Conservation (phyloP, 352 stramenopile species). For the Pythium phragmiticola region DNA sequence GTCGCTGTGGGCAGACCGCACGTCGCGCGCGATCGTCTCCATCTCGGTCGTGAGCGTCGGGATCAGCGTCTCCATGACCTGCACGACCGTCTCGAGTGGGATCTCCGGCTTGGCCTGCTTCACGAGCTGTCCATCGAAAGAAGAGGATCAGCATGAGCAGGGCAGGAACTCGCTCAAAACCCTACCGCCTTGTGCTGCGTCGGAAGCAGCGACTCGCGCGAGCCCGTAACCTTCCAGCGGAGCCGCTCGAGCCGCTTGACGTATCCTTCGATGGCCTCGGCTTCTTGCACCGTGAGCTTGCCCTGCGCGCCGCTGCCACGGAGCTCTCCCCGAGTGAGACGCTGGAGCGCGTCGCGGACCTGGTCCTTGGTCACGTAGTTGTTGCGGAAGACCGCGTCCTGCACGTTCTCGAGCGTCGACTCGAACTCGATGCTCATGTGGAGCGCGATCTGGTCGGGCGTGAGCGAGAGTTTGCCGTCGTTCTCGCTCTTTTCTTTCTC, state of each 20-base stretch:
- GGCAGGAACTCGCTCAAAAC: neutral
- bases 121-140: slow-evolving; percentile 30
- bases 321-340: slow-evolving; percentile 53
- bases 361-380: slow-evolving; percentile 82
- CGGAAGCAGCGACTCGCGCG: slow-evolving; percentile 67
- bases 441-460: slow-evolving; percentile 67
- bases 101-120: slow-evolving; percentile 67
- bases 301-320: slow-evolving; percentile 44
- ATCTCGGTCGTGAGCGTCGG: slow-evolving; percentile 71
- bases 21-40: slow-evolving; percentile 47
- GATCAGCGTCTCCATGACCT: slow-evolving; percentile 75
- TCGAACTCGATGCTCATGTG: slow-evolving; percentile 86
- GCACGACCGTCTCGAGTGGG: slow-evolving; percentile 47
- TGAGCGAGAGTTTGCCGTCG: slow-evolving; percentile 44
- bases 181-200: slow-evolving; percentile 41
- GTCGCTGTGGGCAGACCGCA: slow-evolving; percentile 34
- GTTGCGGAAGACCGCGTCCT: slow-evolving; percentile 83
- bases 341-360: slow-evolving; percentile 68
- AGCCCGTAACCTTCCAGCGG: slow-evolving; percentile 80
- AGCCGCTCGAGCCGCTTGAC: slow-evolving; percentile 68
- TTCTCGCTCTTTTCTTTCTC: slow-evolving; percentile 48
- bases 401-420: slow-evolving; percentile 73
- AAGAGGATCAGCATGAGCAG: too few species aligned
- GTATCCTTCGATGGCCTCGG: slow-evolving; percentile 69
- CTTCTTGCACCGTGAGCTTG: slow-evolving; percentile 60